phyloP scores from a whole-genome alignment of 805 yeast species.

The Myxozyma udenii region DNA sequence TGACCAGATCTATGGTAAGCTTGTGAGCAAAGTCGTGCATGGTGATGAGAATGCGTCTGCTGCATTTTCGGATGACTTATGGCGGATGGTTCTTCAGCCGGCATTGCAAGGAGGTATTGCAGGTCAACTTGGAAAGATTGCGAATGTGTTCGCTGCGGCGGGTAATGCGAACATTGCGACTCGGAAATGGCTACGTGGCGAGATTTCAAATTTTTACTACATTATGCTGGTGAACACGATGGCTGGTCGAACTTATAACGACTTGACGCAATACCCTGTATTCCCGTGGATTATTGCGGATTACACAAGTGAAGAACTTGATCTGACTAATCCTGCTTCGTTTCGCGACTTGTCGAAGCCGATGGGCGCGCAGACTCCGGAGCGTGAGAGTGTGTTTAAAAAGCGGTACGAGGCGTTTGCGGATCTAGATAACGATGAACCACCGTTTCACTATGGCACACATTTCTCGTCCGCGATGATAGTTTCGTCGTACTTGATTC shows the following conservation, averaged over 20 bases:
- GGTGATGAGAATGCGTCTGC: slow-evolving; percentile 25
- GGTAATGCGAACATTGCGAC: slow-evolving; percentile 49
- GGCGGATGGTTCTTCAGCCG: slow-evolving; percentile 27
- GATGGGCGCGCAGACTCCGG: slow-evolving; percentile 79
- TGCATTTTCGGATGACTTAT: slow-evolving; percentile 34
- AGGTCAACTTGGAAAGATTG: slow-evolving; percentile 44
- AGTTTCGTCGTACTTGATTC: slow-evolving; percentile 72
- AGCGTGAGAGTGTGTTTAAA: slow-evolving; percentile 58
- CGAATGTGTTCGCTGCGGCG: slow-evolving; percentile 45
- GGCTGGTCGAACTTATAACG: slow-evolving; percentile 88
- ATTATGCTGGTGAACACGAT: slow-evolving; percentile 74
- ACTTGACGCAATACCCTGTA: slow-evolving; percentile 84
- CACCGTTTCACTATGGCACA: slow-evolving; percentile 89
- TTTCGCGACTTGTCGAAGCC: slow-evolving; percentile 80
- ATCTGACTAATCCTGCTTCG: slow-evolving; percentile 56
- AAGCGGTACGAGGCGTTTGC: slow-evolving; percentile 71
- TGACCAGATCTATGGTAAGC: slow-evolving; percentile 52
- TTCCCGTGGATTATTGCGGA: slow-evolving; percentile 91
- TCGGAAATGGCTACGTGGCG: slow-evolving; percentile 70
- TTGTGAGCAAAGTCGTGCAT: slow-evolving; percentile 51
- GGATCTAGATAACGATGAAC: slow-evolving; percentile 59
- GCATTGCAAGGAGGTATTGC: slow-evolving; percentile 31
- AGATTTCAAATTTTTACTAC: slow-evolving; percentile 78
- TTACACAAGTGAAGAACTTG: slow-evolving; percentile 67
- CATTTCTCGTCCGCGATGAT: slow-evolving; percentile 94